Evolutionary conservation across 1,284 basidiomycete genomes (phyloP), one percentile per base, ranked within the genome.

Genomic region (Pseudomicrostroma phylloplanum): DNA sequence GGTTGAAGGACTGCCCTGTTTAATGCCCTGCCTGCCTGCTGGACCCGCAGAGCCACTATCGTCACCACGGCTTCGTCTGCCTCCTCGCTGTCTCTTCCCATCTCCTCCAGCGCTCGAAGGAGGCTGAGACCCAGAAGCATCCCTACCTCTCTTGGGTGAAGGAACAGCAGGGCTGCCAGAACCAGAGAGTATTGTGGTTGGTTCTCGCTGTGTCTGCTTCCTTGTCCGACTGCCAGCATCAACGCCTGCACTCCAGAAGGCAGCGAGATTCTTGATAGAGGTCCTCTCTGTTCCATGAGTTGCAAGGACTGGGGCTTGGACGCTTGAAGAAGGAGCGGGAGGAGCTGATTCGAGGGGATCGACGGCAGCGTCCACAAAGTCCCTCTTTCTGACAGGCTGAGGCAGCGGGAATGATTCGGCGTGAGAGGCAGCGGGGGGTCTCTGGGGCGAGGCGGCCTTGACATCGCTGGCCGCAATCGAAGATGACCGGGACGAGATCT

Each of bases 181-280:
- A 15, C 49, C 61, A 2, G 63, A 39, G 39, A 63, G 60, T 30
- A 69, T 58, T 17, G 63, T 64, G 53, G 53, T 23, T 8, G 69
- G 66, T 57, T 74, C 71, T 13, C 70, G 61, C 40, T 64, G 68
- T 15, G 71, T 70, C 55, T 71, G 73, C 36, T 65, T 69, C 26
- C 76, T 67, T 7, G 69, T 72, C n/a, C 75, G 64, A 15, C 72
- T 66, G 19, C 70, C 71, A 15, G 61, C 61, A 23, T 63, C 70
- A 2, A 76, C 69, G 15, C 77, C 77, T 1, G 73, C 77, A 6
- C 71, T 72, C 77, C 77, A 79, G 58, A 74, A 74, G 26, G 76
- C 67, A 9, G 77, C 76, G 25, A 79, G 64, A 40, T 79, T 79
- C 36, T 70, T 72, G 21, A 76, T 67, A 4, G 76, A 78, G 13